These are phyloP conservation scores for Millerozyma acaciae DNA, from an alignment of 805 yeast species.

Conservation along the genomic window DNA sequence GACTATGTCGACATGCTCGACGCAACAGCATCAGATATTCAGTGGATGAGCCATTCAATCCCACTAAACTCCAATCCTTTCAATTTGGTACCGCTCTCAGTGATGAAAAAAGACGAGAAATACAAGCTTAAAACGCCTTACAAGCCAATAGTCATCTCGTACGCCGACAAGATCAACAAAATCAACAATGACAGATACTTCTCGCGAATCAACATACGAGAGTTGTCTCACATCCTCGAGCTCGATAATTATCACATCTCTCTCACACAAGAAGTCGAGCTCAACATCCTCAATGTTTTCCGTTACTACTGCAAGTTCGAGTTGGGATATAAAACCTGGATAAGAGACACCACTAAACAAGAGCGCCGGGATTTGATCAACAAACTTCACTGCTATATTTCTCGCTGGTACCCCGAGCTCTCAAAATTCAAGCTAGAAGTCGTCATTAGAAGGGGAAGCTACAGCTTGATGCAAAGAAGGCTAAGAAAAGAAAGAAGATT, in stretches of 20 bases:
- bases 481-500: slow-evolving; percentile 55
- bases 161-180: slow-evolving; percentile 5
- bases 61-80: slow-evolving; percentile 1
- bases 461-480: slow-evolving; percentile 74
- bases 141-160: background rate
- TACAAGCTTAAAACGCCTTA: slow-evolving; percentile 7
- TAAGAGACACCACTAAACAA: slow-evolving; percentile 62
- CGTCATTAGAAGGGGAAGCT: slow-evolving; percentile 76
- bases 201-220: slow-evolving; percentile 55
- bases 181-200: slow-evolving; percentile 12
- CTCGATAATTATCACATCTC: slow-evolving; percentile 41
- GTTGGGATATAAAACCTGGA: slow-evolving; percentile 79
- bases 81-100: slow-evolving; percentile 9
- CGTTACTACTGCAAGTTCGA: slow-evolving; percentile 62
- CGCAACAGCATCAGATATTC: too few relatives aligned
- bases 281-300: slow-evolving; percentile 48
- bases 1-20: too few relatives aligned
- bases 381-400: slow-evolving; percentile 46
- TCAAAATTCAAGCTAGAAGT: slow-evolving; percentile 57
- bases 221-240: slow-evolving; percentile 49
- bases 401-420: slow-evolving; percentile 46
- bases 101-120: slow-evolving; percentile 7
- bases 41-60: too few relatives aligned
- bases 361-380: slow-evolving; percentile 49
- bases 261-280: slow-evolving; percentile 56